Conservation (phyloP, 2,329 filamentous ascomycete species). For the Aspergillus ochraceus region DNA sequence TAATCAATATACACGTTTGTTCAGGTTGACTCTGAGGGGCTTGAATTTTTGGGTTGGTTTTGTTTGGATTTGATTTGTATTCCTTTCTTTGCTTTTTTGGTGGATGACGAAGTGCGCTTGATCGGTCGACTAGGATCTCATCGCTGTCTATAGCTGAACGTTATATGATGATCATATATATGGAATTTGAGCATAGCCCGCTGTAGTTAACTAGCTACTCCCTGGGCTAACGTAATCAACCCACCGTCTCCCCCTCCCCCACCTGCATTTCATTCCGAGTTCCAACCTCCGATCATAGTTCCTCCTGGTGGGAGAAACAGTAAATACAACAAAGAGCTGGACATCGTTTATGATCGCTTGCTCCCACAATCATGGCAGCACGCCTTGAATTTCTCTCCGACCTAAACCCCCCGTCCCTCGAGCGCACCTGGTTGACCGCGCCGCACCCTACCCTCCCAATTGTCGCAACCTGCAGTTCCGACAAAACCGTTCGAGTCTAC, state of each 20-base stretch:
- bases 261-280: neutral
- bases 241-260: neutral
- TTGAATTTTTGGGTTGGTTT: neutral
- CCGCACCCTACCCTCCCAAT: conserved; percentile 87
- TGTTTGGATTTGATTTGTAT: neutral
- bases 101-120: neutral
- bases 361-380: conserved; percentile 2
- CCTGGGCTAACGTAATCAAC: neutral
- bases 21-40: neutral
- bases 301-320: neutral
- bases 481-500: conserved; percentile 86
- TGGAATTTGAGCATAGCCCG: too few species aligned
- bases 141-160: neutral
- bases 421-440: conserved; percentile 79
- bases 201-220: too few species aligned
- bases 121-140: neutral
- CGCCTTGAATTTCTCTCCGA: conserved; percentile 49
- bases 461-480: conserved; percentile 81
- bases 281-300: neutral
- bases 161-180: neutral
- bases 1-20: neutral
- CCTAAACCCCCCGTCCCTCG: conserved; percentile 52
- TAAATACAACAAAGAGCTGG: too few species aligned
- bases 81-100: neutral
- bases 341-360: neutral